Conservation (phyloP, 2,329 filamentous ascomycete species). For the Aotearoamyces nothofagi region DNA sequence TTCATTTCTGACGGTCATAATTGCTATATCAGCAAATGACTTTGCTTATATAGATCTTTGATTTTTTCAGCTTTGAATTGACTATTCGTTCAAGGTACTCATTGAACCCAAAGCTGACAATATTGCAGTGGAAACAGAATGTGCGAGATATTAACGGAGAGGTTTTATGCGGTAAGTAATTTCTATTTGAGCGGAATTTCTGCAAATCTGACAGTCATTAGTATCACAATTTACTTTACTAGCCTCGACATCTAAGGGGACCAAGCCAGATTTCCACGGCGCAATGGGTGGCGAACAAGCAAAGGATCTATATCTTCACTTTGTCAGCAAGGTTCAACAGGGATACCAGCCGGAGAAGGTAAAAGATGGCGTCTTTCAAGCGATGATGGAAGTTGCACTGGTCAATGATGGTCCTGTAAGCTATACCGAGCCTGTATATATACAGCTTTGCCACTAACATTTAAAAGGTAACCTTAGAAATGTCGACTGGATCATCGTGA, state of each 20-base stretch:
- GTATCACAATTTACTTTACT: conserved; percentile 95
- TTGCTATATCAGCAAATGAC: too few species aligned
- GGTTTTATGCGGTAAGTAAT: conserved; percentile 68
- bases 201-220: conserved; percentile 22
- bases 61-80: too few species aligned
- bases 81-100: too few species aligned
- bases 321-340: conserved; percentile 60
- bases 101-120: too few species aligned
- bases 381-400: conserved; percentile 94
- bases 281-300: conserved; percentile 69
- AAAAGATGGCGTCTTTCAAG: conserved; percentile 92
- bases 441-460: too few species aligned
- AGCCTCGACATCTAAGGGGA: conserved; percentile 88
- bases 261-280: conserved; percentile 87
- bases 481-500: too few species aligned
- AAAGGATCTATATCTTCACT: conserved; percentile 67
- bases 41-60: too few species aligned
- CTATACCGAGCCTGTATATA: too few species aligned
- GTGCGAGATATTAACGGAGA: conserved; percentile 84
- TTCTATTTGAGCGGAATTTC: background rate
- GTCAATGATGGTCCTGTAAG: conserved; percentile 69
- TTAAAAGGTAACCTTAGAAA: background rate
- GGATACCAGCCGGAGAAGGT: conserved; percentile 62
- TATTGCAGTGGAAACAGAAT: conserved; percentile 91
- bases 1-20: too few species aligned